Conservation (phyloP, 495 filamentous ascomycete genomes). For the Penicillium riverlandense region DNA sequence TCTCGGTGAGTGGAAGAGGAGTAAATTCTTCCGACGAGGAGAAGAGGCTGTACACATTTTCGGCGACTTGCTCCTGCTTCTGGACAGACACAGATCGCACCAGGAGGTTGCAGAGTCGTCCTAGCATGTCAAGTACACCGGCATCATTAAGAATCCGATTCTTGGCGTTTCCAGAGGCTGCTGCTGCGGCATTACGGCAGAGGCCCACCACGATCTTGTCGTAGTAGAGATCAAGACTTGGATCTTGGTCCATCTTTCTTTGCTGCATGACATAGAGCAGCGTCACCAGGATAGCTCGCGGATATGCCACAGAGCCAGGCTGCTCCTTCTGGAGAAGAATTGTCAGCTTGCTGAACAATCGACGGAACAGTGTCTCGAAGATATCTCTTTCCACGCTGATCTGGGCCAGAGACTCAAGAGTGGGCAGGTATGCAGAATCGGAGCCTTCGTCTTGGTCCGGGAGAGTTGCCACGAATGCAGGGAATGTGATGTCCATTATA, state of each 20-base stretch:
- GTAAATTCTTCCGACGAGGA: conserved; percentile 21
- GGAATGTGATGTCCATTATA: conserved; percentile 66
- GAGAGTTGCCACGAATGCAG: conserved; percentile 63
- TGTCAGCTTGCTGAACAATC: conserved; percentile 60
- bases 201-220: conserved; percentile 51
- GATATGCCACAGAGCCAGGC: conserved; percentile 42
- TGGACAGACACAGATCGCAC: conserved; percentile 44
- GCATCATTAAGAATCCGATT: conserved; percentile 45
- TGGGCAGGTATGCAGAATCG: conserved; percentile 42
- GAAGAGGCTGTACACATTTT: conserved; percentile 54
- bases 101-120: conserved; percentile 56
- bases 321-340: conserved; percentile 49
- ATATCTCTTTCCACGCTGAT: conserved; percentile 57
- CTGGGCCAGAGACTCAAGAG: conserved; percentile 61
- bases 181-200: conserved; percentile 35
- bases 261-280: conserved; percentile 58
- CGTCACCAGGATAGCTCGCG: conserved; percentile 54
- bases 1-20: conserved; percentile 33
- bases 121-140: conserved; percentile 52
- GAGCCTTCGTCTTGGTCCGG: conserved; percentile 49
- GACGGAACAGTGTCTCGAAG: conserved; percentile 62
- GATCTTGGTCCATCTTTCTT: conserved; percentile 40
- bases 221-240: conserved; percentile 50
- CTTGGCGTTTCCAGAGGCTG: conserved; percentile 29
- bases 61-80: conserved; percentile 48